phyloP scores from a whole-genome alignment of 345 rosid species.

The Hibiscus syriacus region DNA sequence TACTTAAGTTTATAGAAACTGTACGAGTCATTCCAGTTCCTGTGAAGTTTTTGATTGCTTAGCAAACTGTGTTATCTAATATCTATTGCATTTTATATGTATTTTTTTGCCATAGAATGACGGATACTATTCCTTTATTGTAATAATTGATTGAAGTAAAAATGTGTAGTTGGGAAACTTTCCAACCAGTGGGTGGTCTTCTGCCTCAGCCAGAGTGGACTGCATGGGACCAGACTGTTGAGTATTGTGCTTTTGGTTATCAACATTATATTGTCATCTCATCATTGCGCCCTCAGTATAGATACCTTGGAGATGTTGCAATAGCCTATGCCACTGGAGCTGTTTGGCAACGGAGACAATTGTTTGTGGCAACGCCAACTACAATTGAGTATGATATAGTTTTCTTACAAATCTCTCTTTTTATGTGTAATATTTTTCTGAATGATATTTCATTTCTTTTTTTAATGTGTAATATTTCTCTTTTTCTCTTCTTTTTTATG shows the following conservation, averaged over 20 bases:
- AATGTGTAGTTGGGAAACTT: slow-evolving; percentile 75
- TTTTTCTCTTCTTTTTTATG: not conserved
- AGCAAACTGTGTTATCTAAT: not conserved
- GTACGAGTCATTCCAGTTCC: not conserved
- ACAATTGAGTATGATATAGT: no score
- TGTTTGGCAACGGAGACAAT: no score
- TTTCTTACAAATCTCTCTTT: not conserved
- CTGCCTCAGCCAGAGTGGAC: no score
- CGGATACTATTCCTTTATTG: slow-evolving; percentile 3
- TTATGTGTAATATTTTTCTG: not conserved
- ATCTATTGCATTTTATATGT: no score
- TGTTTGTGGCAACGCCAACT: no score
- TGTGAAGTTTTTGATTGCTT: not conserved
- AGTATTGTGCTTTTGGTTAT: no score
- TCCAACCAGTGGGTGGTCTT: no score
- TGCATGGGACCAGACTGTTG: no score
- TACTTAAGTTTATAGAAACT: not conserved
- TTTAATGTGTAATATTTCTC: not conserved
- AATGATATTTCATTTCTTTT: not conserved
- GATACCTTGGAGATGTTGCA: no score
- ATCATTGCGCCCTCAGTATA: slow-evolving; percentile 88
- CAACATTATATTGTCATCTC: slow-evolving; percentile 87
- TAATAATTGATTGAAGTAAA: slow-evolving; percentile 17
- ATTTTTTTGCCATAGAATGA: not conserved
- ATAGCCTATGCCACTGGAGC: no score